Base-by-base conservation (phyloP, 163 green algal genomes). In the Volvox carteri region DNA sequence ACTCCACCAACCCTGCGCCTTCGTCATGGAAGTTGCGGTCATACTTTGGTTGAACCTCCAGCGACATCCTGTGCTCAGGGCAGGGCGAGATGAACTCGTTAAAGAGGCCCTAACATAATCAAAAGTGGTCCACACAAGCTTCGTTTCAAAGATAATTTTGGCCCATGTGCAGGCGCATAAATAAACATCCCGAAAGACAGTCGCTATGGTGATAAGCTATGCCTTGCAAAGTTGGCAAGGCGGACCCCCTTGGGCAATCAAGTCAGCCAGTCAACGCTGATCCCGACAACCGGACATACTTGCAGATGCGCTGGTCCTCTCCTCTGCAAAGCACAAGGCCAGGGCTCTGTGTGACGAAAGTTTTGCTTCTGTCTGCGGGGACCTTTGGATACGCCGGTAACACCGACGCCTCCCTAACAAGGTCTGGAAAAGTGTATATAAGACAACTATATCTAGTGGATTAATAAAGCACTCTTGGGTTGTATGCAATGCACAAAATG, bases 31-130 rank as follows among this genome's bases (percentile, higher is more conserved):
- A 86, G 44, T 72, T 74, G 23, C 65, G 44, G 35, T 87, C 84
- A 67, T 90, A 85, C 84, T 90, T 85, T 7, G 70, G 11, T 16
- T 85, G 72, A 21, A 84, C 73, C 56, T 90, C 84, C 84, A 85
- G 39, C 19, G 72, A 90, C 84, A 84, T 84, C 42, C 84, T 90
- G 84, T 23, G 52, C 2, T 28, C 11, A 65, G 14, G 42, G 46
- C 14, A 19, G 25, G 39, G 1, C 70, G 35, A 39, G 9, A 58
- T 7, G 35, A 54, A 6, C 50, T 19, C 12, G 28, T 39, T 58
- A 37, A 23, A 39, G 23, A 56, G 30, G 16, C 14, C 7, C 70
- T 37, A 39, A 78, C 39, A 54, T 2, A 78, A 35, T 56, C 3
- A 37, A 74, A 41, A n/a, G n/a, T n/a, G n/a, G n/a, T n/a, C n/a